Percentiles rank a stretch among this genome's conserved stretches.
Conservation (phyloP, 306 rosid genomes). For the Astragalus membranaceus region DNA sequence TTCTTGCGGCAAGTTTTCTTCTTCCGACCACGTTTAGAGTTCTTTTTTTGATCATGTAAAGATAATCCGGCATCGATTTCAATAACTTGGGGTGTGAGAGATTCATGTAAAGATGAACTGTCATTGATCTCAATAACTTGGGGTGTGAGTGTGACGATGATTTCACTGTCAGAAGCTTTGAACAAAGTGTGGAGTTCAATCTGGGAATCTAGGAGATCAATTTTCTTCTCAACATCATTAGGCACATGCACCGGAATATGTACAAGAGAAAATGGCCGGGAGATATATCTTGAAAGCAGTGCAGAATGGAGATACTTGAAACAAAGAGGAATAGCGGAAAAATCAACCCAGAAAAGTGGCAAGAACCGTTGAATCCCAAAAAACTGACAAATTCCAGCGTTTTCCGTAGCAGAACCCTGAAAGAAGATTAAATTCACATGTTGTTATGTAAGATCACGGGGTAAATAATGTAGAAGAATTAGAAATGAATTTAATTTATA, state of each 20-base stretch:
- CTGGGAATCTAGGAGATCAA: constrained; percentile 26
- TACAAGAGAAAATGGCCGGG: constrained; percentile 22
- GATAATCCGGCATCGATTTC: constrained; percentile 8
- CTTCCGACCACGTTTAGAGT: constrained; percentile 37
- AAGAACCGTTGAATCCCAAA: constrained; percentile 32
- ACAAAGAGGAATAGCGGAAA: constrained; percentile 64
- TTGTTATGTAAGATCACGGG: background rate
- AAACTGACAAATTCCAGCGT: constrained; percentile 46
- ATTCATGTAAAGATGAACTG: constrained; percentile 13
- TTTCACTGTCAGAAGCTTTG: constrained; percentile 6
- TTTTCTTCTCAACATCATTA: constrained; percentile 18
- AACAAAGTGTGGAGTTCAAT: background rate
- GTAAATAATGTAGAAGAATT: background rate
- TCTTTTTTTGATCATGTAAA: constrained; percentile 27
- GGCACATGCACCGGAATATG: constrained; percentile 15
- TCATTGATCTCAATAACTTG: constrained; percentile 17
- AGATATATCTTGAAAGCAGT: constrained; percentile 29
- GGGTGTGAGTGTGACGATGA: background rate
- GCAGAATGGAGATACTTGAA: constrained; percentile 42
- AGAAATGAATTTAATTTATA: too few species aligned
- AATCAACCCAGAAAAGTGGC: constrained; percentile 62
- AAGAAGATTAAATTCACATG: background rate
- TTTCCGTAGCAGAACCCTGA: constrained; percentile 44
- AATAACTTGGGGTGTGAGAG: constrained; percentile 2
- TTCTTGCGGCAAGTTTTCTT: constrained; percentile 55